These are phyloP conservation scores for Fusarium albosuccineum DNA, from an alignment of 2,329 filamentous ascomycete genomes.

Conservation along the genomic window DNA sequence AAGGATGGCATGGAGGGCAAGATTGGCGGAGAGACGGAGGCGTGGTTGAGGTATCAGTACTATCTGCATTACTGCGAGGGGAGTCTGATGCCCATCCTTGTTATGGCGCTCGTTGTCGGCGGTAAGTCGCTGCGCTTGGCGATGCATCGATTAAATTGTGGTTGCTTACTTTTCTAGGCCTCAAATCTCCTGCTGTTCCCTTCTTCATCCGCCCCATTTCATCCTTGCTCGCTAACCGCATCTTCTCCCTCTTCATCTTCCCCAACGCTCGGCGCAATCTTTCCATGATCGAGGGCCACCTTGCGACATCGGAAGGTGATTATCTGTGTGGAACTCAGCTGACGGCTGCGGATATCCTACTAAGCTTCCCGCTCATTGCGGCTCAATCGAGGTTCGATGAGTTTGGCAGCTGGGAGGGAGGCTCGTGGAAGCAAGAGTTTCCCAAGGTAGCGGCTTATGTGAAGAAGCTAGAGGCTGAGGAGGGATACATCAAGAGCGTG, in stretches of 20 bases:
- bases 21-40: slow-evolving; percentile 71
- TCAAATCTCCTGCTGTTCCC: slow-evolving; percentile 62
- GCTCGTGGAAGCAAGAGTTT: slow-evolving; percentile 54
- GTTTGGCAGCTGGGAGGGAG: slow-evolving; percentile 58
- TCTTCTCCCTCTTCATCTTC: slow-evolving; percentile 57
- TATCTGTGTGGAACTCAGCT: slow-evolving; percentile 65
- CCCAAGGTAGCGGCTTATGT: slow-evolving; percentile 64
- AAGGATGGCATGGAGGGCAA: slow-evolving; percentile 69
- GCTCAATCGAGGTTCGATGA: slow-evolving; percentile 55
- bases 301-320: slow-evolving; percentile 58
- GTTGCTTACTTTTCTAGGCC: slow-evolving; percentile 45
- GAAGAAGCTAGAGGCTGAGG: slow-evolving; percentile 57
- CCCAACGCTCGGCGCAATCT: slow-evolving; percentile 64
- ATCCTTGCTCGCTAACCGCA: slow-evolving; percentile 56
- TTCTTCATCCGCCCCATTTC: slow-evolving; percentile 68
- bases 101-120: slow-evolving; percentile 72
- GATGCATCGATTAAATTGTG: neutral
- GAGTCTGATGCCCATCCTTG: slow-evolving; percentile 79
- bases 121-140: slow-evolving; percentile 52
- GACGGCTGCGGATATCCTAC: slow-evolving; percentile 66
- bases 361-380: slow-evolving; percentile 66
- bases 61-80: slow-evolving; percentile 90
- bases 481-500: slow-evolving; percentile 62
- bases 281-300: slow-evolving; percentile 62
- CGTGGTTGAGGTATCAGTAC: slow-evolving; percentile 72